Conservation (phyloP, 768 basidiomycete species). For the Suillus weaverae region DNA sequence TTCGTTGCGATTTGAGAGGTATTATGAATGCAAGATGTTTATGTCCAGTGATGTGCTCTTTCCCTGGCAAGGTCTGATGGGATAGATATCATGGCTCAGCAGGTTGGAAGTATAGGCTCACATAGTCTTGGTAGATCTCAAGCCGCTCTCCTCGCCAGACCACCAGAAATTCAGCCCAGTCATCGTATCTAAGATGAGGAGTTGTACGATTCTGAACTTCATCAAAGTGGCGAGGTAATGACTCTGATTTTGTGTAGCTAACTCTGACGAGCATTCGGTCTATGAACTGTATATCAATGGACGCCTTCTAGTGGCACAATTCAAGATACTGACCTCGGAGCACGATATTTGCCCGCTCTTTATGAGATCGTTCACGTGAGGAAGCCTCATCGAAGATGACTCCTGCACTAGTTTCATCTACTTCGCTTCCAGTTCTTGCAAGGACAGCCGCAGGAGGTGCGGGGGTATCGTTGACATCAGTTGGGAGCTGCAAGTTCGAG, state of each 20-base stretch:
- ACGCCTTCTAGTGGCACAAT: not conserved
- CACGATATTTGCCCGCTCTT: slow-evolving; percentile 52
- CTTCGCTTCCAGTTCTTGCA: slow-evolving; percentile 52
- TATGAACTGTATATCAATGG: slow-evolving; percentile 34
- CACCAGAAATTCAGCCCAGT: slow-evolving; percentile 83
- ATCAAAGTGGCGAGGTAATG: slow-evolving; percentile 54
- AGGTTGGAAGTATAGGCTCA: slow-evolving; percentile 36
- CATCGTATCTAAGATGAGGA: slow-evolving; percentile 58
- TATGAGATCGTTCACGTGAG: slow-evolving; percentile 17
- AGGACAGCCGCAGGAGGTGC: slow-evolving; percentile 68
- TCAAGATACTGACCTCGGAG: slow-evolving; percentile 62
- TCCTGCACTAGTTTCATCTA: slow-evolving; percentile 65
- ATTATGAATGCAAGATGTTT: slow-evolving; percentile 81
- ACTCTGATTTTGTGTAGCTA: slow-evolving; percentile 58
- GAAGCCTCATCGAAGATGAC: slow-evolving; percentile 39
- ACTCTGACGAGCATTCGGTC: slow-evolving; percentile 90
- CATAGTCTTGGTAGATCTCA: slow-evolving; percentile 86
- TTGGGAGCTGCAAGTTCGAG: not conserved
- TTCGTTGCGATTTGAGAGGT: slow-evolving; percentile 61
- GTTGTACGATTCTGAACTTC: slow-evolving; percentile 68
- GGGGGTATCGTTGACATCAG: slow-evolving; percentile 31
- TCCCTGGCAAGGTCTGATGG: slow-evolving; percentile 58
- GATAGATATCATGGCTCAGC: slow-evolving; percentile 2
- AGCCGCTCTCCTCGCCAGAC: slow-evolving; percentile 77
- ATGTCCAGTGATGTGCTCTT: slow-evolving; percentile 65